These are phyloP conservation scores for Drechslerella dactyloides DNA, from an alignment of 2,329 filamentous ascomycete species.

Conservation along the genomic window DNA sequence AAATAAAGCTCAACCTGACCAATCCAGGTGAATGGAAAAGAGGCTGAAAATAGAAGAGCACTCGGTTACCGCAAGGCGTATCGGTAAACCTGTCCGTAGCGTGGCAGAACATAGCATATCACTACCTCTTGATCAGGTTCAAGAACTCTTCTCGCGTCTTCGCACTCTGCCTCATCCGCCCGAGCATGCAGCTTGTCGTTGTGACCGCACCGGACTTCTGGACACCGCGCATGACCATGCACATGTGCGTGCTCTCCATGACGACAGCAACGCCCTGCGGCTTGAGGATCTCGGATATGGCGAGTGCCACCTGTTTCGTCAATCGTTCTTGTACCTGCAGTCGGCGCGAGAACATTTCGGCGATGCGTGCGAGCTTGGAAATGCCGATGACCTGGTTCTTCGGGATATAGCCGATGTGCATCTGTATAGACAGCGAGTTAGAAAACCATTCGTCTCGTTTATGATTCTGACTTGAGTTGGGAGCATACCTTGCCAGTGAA, in stretches of 20 bases:
- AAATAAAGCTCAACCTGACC: not conserved
- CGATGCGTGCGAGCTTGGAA: conserved; percentile 92
- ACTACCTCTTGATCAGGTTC: conserved; percentile 66
- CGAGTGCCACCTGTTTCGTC: conserved; percentile 93
- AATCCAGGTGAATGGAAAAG: not conserved
- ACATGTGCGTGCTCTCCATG: conserved; percentile 94
- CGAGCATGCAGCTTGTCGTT: conserved; percentile 96
- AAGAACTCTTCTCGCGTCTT: conserved; percentile 97
- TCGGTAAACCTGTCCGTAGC: not conserved
- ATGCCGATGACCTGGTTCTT: conserved; percentile 89
- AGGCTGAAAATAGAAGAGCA: not conserved
- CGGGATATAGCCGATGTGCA: conserved; percentile 99
- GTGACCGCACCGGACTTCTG: conserved; percentile 86
- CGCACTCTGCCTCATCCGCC: conserved; percentile 87
- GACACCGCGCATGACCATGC: conserved; percentile 99
- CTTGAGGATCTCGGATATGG: conserved; percentile 88
- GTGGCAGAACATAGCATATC: not conserved
- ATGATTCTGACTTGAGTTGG: conserved; percentile 29
- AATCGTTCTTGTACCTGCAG: conserved; percentile 95
- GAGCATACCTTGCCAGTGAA: conserved; percentile 83
- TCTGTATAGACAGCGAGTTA: conserved; percentile 63
- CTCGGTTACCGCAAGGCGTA: not conserved
- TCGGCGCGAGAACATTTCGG: conserved; percentile 92
- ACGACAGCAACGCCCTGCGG: conserved; percentile 95
- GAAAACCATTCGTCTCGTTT: not conserved